Evolutionary conservation across 768 basidiomycete species (phyloP).

Genomic region (Leucogyrophana mollusca): DNA sequence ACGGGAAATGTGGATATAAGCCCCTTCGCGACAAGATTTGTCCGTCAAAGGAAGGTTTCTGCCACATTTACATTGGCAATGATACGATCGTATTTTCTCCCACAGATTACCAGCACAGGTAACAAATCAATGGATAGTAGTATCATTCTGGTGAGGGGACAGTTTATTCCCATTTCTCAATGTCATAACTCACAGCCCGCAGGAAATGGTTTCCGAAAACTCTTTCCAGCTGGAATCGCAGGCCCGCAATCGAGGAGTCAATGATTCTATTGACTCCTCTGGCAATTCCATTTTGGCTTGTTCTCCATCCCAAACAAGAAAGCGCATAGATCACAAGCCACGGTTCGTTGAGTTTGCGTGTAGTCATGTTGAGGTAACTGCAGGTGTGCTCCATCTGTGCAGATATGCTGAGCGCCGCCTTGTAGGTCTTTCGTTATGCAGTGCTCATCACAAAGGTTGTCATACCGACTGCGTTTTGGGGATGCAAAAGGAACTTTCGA

Average conservation of each 20-base stretch:
- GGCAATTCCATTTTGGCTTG: conserved; percentile 45
- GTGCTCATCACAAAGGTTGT: conserved; percentile 61
- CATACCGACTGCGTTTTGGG: conserved; percentile 81
- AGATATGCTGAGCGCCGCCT: background rate
- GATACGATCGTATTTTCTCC: background rate
- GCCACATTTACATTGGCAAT: background rate
- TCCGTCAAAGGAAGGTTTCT: conserved; percentile 63
- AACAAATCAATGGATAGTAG: conserved; percentile 53
- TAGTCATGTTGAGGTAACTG: conserved; percentile 53
- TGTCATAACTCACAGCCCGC: conserved; percentile 6
- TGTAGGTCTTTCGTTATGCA: conserved; percentile 71
- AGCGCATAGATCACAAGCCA: conserved; percentile 55
- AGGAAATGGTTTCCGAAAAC: conserved; percentile 79
- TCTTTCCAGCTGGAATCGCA: conserved; percentile 59
- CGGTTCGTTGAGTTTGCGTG: conserved; percentile 80
- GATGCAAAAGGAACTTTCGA: conserved; percentile 62
- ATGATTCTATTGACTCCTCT: conserved; percentile 53
- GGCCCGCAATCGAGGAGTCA: conserved; percentile 28
- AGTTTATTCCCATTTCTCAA: background rate
- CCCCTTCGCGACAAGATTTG: conserved; percentile 65
- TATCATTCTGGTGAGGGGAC: conserved; percentile 55
- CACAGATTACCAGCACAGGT: conserved; percentile 38
- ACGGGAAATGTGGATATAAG: conserved; percentile 69
- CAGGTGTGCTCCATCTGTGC: background rate
- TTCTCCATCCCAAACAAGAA: conserved; percentile 47